Evolutionary conservation across 164 flowering plant genomes (phyloP), one percentile per base, ranked within the genome.

Genomic region (Protea cynaroides): DNA sequence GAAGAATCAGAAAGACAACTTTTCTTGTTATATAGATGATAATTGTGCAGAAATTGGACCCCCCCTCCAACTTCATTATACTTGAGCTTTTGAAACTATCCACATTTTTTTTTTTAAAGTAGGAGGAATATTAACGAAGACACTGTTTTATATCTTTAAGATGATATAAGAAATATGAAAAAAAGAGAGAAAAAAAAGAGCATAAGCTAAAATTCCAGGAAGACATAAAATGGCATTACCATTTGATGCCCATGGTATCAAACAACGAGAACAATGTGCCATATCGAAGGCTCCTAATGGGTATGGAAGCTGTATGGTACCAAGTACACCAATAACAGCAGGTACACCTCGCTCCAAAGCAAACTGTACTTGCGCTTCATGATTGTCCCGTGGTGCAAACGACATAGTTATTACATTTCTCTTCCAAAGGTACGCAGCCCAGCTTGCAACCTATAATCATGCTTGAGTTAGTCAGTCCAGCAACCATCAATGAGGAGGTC

Each of bases 261-360:
- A 69, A 69, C 98, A 92, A 9, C 96, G 81, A 47, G 98, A 88
- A 81, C 98, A 92, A 64, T 92, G 98, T 50, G 98, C 98, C 96
- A 92, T 89, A 72, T 92, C 96, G 75, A 92, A 92, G 49, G 98
- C 84, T 76, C 98, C 79, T 52, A 96, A 74, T 60, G 98, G 98
- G 63, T 82, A 92, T 38, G 98, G 93, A 73, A 92, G 95, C 44
- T 59, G 66, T 47, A 88, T 88, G 22, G 85, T 56, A 61, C 98
- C 98, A 67, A 92, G 91, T 64, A 92, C 98, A 64, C 93, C 93
- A 67, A 92, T 88, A 65, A 88, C 63, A 65, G 98, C 98, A 38
- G 98, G 98, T 38, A 92, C 96, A 56, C 98, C 98, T 73, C 98
- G 74, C 72, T 92, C 98, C 75, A 92, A 69, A 58, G 98, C 95